Base-by-base conservation (phyloP, 306 rosid species). In the Glycine tomentella region DNA sequence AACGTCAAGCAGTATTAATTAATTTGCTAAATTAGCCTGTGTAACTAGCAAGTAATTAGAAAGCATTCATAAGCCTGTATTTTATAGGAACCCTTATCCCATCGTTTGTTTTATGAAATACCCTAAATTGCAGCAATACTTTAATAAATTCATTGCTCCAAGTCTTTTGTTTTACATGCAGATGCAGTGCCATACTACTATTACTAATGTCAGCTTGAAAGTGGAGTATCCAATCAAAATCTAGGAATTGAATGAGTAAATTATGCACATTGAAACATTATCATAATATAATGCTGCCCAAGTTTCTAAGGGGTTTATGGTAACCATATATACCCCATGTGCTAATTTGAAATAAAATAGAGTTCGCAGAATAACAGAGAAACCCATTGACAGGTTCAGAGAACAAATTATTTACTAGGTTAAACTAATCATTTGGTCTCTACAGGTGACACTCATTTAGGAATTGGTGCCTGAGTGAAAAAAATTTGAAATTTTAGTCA, bases 371-470 rank as follows among this genome's bases (percentile, higher is more conserved):
- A 38, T 6, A 58, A 20, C 51, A 6, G 4, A 58, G 42, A 57
- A 75, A 20, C 31, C 14, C 14, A 45, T 46, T 17, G 70, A 13
- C 70, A 75, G n/a, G 69, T 42, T 75, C 45, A 25, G 58, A 44
- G 14, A 75, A 44, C 36, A 64, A 34, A 46, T 59, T 25, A 58
- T 17, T 13, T 17, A 3, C 8, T 9, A 20, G 40, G 38, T 59
- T 59, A 8, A 25, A 31, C 40, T 31, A 61, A 31, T 61, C 3
- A 61, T 61, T 25, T 31, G 8, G 14, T 59, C 66, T 61, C 67
- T 0, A 57, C 4, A 31, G 3, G 8, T 10, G 15, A 61, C 67
- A 31, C 0, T 61, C 44, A 61, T 61, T 31, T 61, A 10, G 44
- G 42, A 61, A 31, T 25, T 31, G 11, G 40, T 61, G 31, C 38